Evolutionary conservation across 169 alveolate species (phyloP).

Genomic region (Plasmodium vinckei): DNA sequence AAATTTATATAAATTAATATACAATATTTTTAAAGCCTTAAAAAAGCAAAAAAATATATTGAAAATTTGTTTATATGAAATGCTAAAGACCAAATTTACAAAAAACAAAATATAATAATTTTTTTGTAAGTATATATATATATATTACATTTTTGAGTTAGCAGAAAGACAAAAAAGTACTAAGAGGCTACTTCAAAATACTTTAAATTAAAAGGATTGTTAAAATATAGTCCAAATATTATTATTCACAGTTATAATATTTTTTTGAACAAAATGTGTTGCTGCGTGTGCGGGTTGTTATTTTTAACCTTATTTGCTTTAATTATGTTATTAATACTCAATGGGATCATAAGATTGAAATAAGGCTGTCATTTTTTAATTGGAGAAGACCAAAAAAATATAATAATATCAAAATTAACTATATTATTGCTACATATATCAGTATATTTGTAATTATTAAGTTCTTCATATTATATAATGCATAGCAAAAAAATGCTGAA

Average conservation of each 20-base stretch:
- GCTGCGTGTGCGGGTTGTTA: slow-evolving; percentile 67
- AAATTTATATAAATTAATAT: too few species aligned
- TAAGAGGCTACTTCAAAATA: background rate
- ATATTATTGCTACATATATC: background rate
- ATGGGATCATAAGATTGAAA: slow-evolving; percentile 59
- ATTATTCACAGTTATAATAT: background rate
- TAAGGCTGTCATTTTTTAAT: slow-evolving; percentile 5
- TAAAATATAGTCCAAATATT: slow-evolving; percentile 4
- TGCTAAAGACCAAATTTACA: background rate
- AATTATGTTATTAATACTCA: slow-evolving; percentile 47
- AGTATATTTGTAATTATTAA: background rate
- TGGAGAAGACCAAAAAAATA: slow-evolving; percentile 2
- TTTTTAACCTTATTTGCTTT: slow-evolving; percentile 40
- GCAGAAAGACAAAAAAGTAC: background rate
- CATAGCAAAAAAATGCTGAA: background rate
- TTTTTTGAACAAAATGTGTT: slow-evolving; percentile 48
- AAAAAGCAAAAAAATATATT: too few species aligned
- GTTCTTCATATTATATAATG: background rate
- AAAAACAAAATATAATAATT: slow-evolving; percentile 8
- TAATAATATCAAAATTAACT: background rate
- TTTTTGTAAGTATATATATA: slow-evolving; percentile 2
- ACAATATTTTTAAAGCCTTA: too few species aligned
- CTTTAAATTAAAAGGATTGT: background rate
- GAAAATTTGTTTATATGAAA: too few species aligned
- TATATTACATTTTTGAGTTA: background rate